These are phyloP conservation scores for Trapa incisa DNA, from an alignment of 345 rosid genomes.

Conservation along the genomic window DNA sequence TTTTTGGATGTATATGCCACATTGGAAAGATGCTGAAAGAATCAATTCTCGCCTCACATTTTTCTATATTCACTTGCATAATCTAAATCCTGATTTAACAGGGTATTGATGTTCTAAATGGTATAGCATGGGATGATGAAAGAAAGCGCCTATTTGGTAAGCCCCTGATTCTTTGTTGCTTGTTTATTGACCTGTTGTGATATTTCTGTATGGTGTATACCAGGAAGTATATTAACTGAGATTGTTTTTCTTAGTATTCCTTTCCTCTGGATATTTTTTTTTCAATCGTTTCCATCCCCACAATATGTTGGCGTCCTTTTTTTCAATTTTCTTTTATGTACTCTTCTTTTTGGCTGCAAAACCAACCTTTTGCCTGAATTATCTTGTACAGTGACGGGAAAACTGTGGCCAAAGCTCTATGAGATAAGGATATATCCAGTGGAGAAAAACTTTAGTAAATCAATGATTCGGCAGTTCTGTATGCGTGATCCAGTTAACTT, in stretches of 20 bases:
- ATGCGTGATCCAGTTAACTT: slow-evolving; percentile 12
- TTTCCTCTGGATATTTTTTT: background rate
- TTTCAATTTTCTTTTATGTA: background rate
- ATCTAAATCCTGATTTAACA: slow-evolving; percentile 14
- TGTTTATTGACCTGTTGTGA: background rate
- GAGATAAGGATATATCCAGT: slow-evolving; percentile 50
- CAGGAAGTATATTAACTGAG: background rate
- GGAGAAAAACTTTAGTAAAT: slow-evolving; percentile 11
- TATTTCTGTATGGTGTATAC: no score
- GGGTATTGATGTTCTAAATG: slow-evolving; percentile 84
- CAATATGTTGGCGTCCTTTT: background rate
- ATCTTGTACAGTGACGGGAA: slow-evolving; percentile 62
- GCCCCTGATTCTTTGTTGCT: slow-evolving; percentile 7
- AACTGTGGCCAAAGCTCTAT: slow-evolving; percentile 75
- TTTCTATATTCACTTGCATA: background rate
- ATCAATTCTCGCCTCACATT: background rate
- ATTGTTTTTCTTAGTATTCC: background rate
- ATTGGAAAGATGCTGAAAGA: background rate
- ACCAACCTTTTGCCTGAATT: background rate
- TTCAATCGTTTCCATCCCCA: no score
- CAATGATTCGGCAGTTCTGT: slow-evolving; percentile 36
- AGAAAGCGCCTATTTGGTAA: slow-evolving; percentile 62
- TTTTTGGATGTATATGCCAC: background rate
- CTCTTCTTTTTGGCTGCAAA: background rate
- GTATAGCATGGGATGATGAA: slow-evolving; percentile 83